phyloP scores from a whole-genome alignment of 225 moss, liverwort and hornwort genomes.

The Straminergon stramineum region DNA sequence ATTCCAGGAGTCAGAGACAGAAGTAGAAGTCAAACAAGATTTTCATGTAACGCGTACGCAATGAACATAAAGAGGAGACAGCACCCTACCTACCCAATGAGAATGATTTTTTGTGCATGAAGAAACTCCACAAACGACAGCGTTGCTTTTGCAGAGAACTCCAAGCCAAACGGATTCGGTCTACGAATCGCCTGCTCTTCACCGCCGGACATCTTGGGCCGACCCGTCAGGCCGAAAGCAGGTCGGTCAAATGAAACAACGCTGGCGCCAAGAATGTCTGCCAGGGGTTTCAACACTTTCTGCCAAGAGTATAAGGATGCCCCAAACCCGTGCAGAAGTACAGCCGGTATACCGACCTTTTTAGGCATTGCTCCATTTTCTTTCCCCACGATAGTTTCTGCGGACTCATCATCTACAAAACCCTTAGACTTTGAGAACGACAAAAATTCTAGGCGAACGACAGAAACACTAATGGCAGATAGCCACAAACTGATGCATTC shows the following conservation, averaged over 20 bases:
- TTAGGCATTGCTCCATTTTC: neutral
- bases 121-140: constrained; percentile 75
- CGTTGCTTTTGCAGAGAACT: constrained; percentile 67
- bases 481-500: neutral
- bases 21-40: neutral
- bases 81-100: constrained; percentile 68
- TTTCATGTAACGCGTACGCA: neutral
- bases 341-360: constrained; percentile 38
- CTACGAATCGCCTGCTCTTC: constrained; percentile 1
- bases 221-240: constrained; percentile 81
- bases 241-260: constrained; percentile 90
- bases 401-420: constrained; percentile 7
- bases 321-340: constrained; percentile 88
- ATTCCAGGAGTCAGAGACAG: neutral
- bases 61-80: neutral
- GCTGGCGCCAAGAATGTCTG: constrained; percentile 43
- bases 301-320: constrained; percentile 94
- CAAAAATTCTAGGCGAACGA: neutral
- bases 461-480: neutral
- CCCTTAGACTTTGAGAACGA: neutral
- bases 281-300: constrained; percentile 62
- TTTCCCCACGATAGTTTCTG: neutral
- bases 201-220: constrained; percentile 6
- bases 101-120: constrained; percentile 56
- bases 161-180: constrained; percentile 60